A percentile compares a stretch with the other conserved stretches of the same genome.
Evolutionary conservation across 1,139 yeast species (phyloP).

Genomic region (Suhomyces chickasaworum): DNA sequence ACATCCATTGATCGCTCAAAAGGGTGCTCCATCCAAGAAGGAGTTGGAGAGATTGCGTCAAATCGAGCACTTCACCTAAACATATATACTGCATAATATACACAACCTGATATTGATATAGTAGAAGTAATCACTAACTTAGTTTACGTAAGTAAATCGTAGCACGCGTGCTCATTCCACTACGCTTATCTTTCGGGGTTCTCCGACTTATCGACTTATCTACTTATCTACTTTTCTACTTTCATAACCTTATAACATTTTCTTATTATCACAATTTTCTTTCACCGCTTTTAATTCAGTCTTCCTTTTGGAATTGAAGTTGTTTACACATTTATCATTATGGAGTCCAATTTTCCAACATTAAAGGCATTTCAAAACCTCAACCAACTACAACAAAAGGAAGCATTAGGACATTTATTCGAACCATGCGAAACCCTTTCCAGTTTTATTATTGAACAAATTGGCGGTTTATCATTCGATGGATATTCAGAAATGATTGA

Average conservation of each 20-base stretch:
- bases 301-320: too few relatives aligned
- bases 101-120: constrained; percentile 25
- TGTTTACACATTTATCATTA: too few relatives aligned
- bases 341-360: constrained; percentile 27
- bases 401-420: constrained; percentile 57
- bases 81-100: constrained; percentile 17
- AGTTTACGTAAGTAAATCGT: too few relatives aligned
- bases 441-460: constrained; percentile 38
- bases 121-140: neutral
- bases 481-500: constrained; percentile 57
- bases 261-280: neutral
- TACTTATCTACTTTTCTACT: too few relatives aligned
- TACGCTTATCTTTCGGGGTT: constrained; percentile 3
- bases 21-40: constrained; percentile 47
- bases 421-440: constrained; percentile 67
- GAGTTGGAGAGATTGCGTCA: constrained; percentile 48
- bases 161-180: too few relatives aligned
- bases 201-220: constrained; percentile 3
- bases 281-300: neutral
- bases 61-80: constrained; percentile 46
- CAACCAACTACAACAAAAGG: constrained; percentile 23
- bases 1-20: constrained; percentile 53
- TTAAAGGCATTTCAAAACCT: constrained; percentile 22
- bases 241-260: too few relatives aligned
- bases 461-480: constrained; percentile 18